phyloP scores from a whole-genome alignment of 257 asterid species.

The Solanum pennellii region DNA sequence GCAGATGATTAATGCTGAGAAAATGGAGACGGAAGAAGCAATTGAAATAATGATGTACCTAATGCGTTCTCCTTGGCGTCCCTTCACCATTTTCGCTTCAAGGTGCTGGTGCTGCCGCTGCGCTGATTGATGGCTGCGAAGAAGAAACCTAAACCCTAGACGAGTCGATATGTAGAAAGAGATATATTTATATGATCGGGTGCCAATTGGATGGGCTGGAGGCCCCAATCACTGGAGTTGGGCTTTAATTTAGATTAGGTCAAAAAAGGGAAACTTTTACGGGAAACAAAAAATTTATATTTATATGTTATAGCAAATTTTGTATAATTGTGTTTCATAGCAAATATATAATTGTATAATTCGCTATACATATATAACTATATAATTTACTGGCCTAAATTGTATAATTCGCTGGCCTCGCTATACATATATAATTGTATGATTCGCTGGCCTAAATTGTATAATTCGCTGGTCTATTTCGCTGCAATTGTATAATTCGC shows the following conservation, averaged over 20 bases:
- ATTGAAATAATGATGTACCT: constrained; percentile 8
- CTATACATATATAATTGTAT: no score
- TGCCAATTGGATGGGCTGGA: neutral
- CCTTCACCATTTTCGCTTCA: constrained; percentile 34
- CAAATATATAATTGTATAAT: no score
- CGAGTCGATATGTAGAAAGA: neutral
- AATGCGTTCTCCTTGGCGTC: constrained; percentile 53
- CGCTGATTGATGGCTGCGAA: neutral
- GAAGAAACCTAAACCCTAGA: constrained; percentile 7
- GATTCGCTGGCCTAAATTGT: no score
- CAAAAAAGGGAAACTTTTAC: no score
- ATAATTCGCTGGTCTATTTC: no score
- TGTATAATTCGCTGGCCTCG: no score
- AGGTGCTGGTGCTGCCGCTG: neutral
- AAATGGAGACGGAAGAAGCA: neutral
- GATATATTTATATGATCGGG: neutral
- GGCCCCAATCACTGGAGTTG: neutral
- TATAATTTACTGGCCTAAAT: no score
- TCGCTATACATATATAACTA: no score
- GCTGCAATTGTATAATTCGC: no score
- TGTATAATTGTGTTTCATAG: accelerated
- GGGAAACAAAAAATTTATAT: no score
- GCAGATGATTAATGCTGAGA: neutral
- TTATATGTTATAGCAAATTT: no score
- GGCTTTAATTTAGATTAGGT: neutral